Conservation (phyloP, 306 rosid species). For the Myrica gale region DNA sequence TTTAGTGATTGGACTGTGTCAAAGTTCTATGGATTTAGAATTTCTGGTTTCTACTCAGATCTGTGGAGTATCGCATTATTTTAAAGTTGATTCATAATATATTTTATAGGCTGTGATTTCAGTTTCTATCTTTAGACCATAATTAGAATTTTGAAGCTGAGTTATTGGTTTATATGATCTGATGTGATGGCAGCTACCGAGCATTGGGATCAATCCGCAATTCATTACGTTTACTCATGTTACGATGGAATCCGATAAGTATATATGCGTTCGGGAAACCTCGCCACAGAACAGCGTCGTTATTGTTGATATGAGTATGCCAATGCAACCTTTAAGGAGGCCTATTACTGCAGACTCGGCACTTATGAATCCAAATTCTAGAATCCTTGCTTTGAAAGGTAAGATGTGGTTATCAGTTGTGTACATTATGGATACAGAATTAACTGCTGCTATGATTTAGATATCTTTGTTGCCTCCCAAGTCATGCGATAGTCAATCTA, state of each 20-base stretch:
- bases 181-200: conserved; percentile 78
- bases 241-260: conserved; percentile 96
- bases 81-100: conserved; percentile 23
- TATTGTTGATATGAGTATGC: conserved; percentile 88
- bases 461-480: neutral
- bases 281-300: conserved; percentile 92
- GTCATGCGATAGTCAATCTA: neutral
- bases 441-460: conserved; percentile 5
- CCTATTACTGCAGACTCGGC: conserved; percentile 96
- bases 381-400: conserved; percentile 96
- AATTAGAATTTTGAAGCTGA: conserved; percentile 8
- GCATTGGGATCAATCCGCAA: conserved; percentile 84
- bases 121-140: neutral
- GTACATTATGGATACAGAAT: neutral
- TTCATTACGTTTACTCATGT: conserved; percentile 94
- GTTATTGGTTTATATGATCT: conserved; percentile 39
- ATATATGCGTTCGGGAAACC: conserved; percentile 89
- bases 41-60: conserved; percentile 30
- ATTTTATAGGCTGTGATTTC: neutral
- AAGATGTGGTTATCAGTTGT: conserved; percentile 12
- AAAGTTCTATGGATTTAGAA: conserved; percentile 50
- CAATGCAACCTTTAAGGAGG: conserved; percentile 93
- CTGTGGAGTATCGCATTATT: conserved; percentile 21
- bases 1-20: conserved; percentile 8
- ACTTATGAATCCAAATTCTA: conserved; percentile 94